Conservation (phyloP, 352 stramenopile species). For the Phytophthora sp. region DNA sequence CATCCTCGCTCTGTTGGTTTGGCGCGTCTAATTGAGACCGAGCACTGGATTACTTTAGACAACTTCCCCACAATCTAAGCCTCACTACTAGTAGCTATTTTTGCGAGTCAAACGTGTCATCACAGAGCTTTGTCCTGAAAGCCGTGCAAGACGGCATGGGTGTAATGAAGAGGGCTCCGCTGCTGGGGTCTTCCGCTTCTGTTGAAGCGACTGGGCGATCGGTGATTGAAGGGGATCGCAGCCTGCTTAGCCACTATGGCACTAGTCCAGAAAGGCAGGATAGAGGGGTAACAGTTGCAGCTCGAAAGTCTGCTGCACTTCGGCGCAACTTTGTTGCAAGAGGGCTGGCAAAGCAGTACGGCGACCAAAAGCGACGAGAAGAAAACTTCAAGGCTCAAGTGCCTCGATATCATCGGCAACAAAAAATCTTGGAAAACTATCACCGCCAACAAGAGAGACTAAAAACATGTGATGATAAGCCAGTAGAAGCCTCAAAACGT, state of each 20-base stretch:
- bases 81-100: constrained; percentile 35
- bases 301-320: constrained; percentile 20
- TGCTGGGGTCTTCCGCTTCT: constrained; percentile 19
- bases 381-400: constrained; percentile 28
- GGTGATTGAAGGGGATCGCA: constrained; percentile 31
- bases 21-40: constrained; percentile 8
- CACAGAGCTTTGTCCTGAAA: background rate
- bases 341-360: constrained; percentile 37
- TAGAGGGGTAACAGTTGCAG: background rate
- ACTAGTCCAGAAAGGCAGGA: background rate
- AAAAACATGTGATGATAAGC: background rate
- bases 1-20: background rate
- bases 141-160: constrained; percentile 7
- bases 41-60: background rate
- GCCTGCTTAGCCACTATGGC: constrained; percentile 28
- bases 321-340: constrained; percentile 38
- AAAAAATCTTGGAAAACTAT: constrained; percentile 36
- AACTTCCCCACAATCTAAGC: background rate
- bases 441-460: constrained; percentile 17
- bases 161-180: constrained; percentile 28
- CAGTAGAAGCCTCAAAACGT: background rate
- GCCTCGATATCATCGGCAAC: constrained; percentile 30
- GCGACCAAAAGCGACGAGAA: constrained; percentile 37
- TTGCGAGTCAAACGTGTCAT: constrained; percentile 6
- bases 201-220: constrained; percentile 11